A percentile compares a stretch with the other conserved stretches of the same genome.
Conservation (phyloP, 495 filamentous ascomycete species). For the Neurospora sp. region DNA sequence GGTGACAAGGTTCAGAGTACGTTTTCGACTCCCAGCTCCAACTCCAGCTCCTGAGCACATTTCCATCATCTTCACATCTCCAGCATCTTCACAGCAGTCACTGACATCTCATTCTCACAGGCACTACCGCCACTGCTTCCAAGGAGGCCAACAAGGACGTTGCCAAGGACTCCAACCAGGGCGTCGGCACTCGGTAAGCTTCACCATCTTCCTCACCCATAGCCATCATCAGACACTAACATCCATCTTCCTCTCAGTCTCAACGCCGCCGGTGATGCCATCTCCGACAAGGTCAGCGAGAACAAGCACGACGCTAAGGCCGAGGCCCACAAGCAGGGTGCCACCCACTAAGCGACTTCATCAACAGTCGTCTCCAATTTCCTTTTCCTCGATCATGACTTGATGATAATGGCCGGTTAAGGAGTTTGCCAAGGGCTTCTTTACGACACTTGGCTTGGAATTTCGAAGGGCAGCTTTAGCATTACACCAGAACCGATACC, state of each 20-base stretch:
- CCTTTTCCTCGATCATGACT: background rate
- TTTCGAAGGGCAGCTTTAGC: background rate
- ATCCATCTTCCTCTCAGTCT: slow-evolving; percentile 26
- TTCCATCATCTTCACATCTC: background rate
- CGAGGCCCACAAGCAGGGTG: slow-evolving; percentile 48
- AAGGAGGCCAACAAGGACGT: slow-evolving; percentile 61
- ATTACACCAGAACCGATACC: background rate
- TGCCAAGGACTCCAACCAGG: slow-evolving; percentile 47
- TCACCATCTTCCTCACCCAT: background rate
- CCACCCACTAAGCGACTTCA: slow-evolving; percentile 39
- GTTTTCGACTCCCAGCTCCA: background rate
- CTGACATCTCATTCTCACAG: slow-evolving; percentile 5
- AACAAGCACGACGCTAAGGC: slow-evolving; percentile 42
- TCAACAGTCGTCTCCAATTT: background rate
- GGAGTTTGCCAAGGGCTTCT: background rate
- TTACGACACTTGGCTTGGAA: background rate
- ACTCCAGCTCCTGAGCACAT: no score
- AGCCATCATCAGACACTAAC: background rate
- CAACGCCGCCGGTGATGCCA: slow-evolving; percentile 44
- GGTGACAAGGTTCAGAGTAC: slow-evolving; percentile 46
- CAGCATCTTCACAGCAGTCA: background rate
- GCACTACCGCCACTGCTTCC: slow-evolving; percentile 34
- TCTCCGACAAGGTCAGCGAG: slow-evolving; percentile 49
- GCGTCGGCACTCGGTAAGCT: slow-evolving; percentile 41
- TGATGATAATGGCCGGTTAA: background rate